Conservation (phyloP, 306 rosid genomes). For the Vachellia collinsii region DNA sequence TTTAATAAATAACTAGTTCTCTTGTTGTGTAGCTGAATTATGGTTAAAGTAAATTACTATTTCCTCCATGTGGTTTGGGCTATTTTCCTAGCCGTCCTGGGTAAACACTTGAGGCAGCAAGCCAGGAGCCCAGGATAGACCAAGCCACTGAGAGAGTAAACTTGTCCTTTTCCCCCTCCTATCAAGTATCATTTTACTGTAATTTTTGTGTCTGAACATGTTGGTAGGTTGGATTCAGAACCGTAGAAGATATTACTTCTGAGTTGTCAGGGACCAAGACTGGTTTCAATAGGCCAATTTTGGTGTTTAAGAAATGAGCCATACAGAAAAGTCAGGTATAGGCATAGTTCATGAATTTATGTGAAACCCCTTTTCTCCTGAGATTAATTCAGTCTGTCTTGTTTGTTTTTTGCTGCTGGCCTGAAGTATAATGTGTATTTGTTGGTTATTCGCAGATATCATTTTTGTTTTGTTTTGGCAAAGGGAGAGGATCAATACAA, state of each 20-base stretch:
- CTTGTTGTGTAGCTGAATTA: not conserved
- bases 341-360: no score
- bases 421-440: not conserved
- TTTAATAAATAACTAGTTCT: slow-evolving; percentile 3
- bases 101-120: not conserved
- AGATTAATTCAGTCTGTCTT: no score
- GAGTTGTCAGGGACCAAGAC: slow-evolving; percentile 46
- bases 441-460: not conserved
- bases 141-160: not conserved
- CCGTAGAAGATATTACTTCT: slow-evolving; percentile 52
- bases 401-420: no score
- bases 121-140: not conserved
- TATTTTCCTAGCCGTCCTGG: not conserved
- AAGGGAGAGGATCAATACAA: not conserved
- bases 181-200: not conserved
- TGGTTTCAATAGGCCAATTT: slow-evolving; percentile 69
- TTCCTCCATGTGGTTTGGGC: slow-evolving; percentile 2
- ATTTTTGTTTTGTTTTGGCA: not conserved
- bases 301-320: slow-evolving; percentile 62
- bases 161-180: not conserved
- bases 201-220: slow-evolving; percentile 8
- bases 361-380: no score
- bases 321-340: not conserved
- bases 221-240: slow-evolving; percentile 67
- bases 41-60: not conserved